Base-by-base conservation (phyloP, 225 moss, liverwort and hornwort genomes). In the Sphagnum contortum region DNA sequence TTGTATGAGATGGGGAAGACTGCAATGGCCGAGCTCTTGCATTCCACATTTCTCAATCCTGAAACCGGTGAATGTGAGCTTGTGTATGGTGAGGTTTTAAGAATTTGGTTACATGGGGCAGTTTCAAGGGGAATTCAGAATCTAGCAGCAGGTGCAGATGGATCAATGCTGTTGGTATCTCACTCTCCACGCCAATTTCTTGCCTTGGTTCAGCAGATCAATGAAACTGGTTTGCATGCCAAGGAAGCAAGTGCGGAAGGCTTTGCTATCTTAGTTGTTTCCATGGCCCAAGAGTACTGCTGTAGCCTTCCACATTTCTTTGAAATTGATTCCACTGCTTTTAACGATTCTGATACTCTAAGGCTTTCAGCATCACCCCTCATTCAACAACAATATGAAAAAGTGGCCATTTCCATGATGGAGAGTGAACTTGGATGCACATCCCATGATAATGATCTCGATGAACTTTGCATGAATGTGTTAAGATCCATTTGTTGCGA, bases 401-500 rank as follows among this genome's bases (percentile, higher is more conserved):
- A 66, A 77, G 70, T 57, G 55, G 74, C 48, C 68, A 68, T 12
- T 29, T 29, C 29, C 29, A 29, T 29, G 29, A 29, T 29, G 29
- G 29, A 29, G 29, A 29, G 29, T 29, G 0, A 29, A 29, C 29
- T 29, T 29, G 29, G 29, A 29, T 29, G 29, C 29, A 29, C 29
- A 29, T 29, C 29, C 29, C 29, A 29, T 29, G 29, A 29, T 29
- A 29, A 1, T 29, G 29, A 29, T 29, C 29, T 29, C 29, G 29
- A 29, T 29, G 29, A 29, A 1, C 29, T 29, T 65, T 84, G 65
- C 75, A 84, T 50, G 75, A 80, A 56, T 80, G 63, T 53, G 77
- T 84, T 66, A 80, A 84, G 68, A 48, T 64, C 57, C 72, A 80
- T 12, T 84, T 80, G 60, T 68, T 84, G 49, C 62, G 68, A 47